Evolutionary conservation across 805 yeast genomes (phyloP), one percentile per base, ranked within the genome.

Genomic region (Metschnikowia reukaufii): DNA sequence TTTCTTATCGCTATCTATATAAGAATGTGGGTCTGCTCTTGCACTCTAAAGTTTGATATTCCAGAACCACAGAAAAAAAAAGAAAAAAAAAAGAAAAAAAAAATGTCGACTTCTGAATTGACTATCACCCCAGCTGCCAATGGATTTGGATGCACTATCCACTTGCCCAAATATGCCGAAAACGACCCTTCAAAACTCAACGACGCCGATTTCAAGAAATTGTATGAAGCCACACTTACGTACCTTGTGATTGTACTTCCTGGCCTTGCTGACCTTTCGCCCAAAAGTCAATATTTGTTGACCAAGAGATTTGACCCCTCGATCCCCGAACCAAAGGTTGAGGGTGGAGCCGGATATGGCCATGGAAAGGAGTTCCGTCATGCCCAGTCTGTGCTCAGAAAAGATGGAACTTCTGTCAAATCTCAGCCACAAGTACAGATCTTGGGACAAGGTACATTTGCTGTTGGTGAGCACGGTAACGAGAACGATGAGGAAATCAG

Each of bases 401-500:
- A 84, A 60, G 96, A 89, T 61, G 95, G 96, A 36, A 77, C 78
- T 48, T 77, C 90, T 6, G 87, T 88, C 38, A 91, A 92, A 37
- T 65, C 73, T 42, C 90, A 87, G 62, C 96, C 96, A 2, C 96
- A 89, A 64, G 96, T 89, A 17, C 95, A 88, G 70, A 86, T 88
- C 61, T 79, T 89, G 45, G 96, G 96, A 35, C 91, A 89, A 60
- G 96, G 96, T 12, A 61, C 66, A 2, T 84, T 84, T 70, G 78
- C 70, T 42, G 80, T 81, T 27, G 67, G 56, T 32, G 77, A 72
- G 49, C 66, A 68, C 3, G 88, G 85, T 47, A 77, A 81, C 50
- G 83, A 81, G 50, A 80, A 75, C 45, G 90, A 87, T 13, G 82
- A 78, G 38, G 72, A 75, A 19, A 76, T 85, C 49, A 64, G 64